Evolutionary conservation across 192 early-diverging fungal species (phyloP), one percentile per base, ranked within the genome.

Genomic region (Piromyces finnis): DNA sequence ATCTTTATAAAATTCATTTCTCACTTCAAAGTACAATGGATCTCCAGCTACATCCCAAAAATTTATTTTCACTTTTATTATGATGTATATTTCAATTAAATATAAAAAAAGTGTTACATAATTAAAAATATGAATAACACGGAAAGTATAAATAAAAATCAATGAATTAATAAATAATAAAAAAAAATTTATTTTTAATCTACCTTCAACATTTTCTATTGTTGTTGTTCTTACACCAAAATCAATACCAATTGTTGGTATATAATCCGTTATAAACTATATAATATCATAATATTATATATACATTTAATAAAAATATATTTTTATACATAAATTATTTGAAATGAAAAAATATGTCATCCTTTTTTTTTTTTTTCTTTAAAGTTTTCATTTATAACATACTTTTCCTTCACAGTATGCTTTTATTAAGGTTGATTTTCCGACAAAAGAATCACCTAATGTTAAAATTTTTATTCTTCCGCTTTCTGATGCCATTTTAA

Each of bases 1-100:
- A 81, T 90, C 89, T 79, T 87, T 88, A 82, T 90, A 90, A 79
- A 90, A 90, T 82, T 90, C 89, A 79, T 88, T 90, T 14, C 89
- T 85, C 37, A 90, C 87, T 30, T 88, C 88, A 80, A 84, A 85
- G 82, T 89, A 89, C 29, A 84, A 79, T 9, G 83, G 85, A 81
- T 90, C 87, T 0, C 89, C 89, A 29, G 86, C 87, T 78, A 86
- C 81, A 82, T 90, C 89, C 89, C 89, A 90, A 84, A 90, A 90
- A 79, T 89, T 89, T 22, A 90, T 84, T 83, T 90, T 90, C 14
- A 90, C 89, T 88, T 12, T 81, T 79, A 14, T 28, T 35, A 83
- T 28, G 30, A 78, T n/a, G 22, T 13, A 26, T 51, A 39, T 78
- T 59, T 28, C n/a, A n/a, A 35, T 35, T 35, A 35, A 35, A 35